Evolutionary conservation across 345 rosid genomes (phyloP), one percentile per base, ranked within the genome.

Genomic region (Microthlaspi erraticum): DNA sequence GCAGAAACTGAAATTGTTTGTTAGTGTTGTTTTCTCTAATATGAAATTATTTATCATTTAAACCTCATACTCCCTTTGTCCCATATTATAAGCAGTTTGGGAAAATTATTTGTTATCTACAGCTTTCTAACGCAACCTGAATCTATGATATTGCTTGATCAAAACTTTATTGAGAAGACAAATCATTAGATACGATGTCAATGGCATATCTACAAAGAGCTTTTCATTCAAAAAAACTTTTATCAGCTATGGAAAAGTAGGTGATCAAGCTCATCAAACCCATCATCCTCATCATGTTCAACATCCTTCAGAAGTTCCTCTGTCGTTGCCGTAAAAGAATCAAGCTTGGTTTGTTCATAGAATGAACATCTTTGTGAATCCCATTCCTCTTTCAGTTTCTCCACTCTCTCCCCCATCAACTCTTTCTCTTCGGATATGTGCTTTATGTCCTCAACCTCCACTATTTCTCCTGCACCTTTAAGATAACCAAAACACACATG

Each of bases 391-490:
- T 36, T 36, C 39, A 36, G 10, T 9, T 36, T 36, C 39, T 36
- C 39, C 39, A 83, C 37, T 65, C 29, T 73, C 37, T 83, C 84
- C 26, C 85, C 87, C 32, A 85, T 32, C 38, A 61, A 61, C 3
- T 36, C 39, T 8, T 8, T 36, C 39, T 36, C 39, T 36, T 36
- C 39, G 2, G 10, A 8, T 8, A 8, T 36, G 10, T 36, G 39
- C 39, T 36, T 8, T 36, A 36, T 36, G 10, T 36, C 11, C 10
- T 36, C 39, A 36, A 9, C 9, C 39, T 85, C 82, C 42, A 83
- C 84, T 71, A 71, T 78, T 51, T 64, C 42, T 12, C 81, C 64
- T 20, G 87, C 88, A 77, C 72, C 96, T n/a, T 36, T 36, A 2
- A 3, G 39, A 36, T 36, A 8, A 36, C 39, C 39, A 36, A 79